Conservation (phyloP, 257 asterid genomes). For the Misopates orontium region DNA sequence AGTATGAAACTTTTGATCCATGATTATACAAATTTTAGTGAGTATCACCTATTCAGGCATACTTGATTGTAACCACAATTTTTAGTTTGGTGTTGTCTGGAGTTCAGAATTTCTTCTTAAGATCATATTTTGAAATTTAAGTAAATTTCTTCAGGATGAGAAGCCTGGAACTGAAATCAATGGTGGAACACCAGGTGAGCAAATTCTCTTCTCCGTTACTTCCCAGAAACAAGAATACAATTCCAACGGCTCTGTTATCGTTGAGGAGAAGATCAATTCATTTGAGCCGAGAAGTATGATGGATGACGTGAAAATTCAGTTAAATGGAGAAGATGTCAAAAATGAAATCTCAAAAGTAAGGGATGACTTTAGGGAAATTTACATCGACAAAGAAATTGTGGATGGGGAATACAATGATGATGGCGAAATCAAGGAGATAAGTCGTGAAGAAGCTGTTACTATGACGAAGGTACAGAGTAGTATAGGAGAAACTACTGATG, state of each 20-base stretch:
- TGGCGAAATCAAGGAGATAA: slow-evolving; percentile 4
- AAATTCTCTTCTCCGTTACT: neutral
- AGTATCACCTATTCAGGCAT: neutral
- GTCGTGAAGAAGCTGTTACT: slow-evolving; percentile 16
- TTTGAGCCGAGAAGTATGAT: slow-evolving; percentile 12
- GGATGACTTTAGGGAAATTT: neutral
- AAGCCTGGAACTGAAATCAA: slow-evolving; percentile 24
- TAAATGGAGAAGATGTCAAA: slow-evolving; percentile 9
- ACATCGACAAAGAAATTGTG: slow-evolving; percentile 9
- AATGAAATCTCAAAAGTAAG: slow-evolving; percentile 12
- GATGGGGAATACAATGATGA: slow-evolving; percentile 25
- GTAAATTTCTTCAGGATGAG: slow-evolving; percentile 42
- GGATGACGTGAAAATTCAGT: neutral
- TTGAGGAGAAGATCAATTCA: neutral
- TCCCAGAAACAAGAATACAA: slow-evolving; percentile 8
- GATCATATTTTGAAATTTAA: neutral
- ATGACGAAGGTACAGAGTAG: neutral
- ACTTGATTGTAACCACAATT: neutral
- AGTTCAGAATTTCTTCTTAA: neutral
- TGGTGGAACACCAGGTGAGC: slow-evolving; percentile 22
- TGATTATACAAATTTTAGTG: neutral
- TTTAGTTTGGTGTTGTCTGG: neutral
- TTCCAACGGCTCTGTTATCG: slow-evolving; percentile 22
- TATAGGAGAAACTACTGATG: slow-evolving; percentile 13
- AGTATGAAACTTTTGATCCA: too few relatives aligned